These are phyloP conservation scores for Bipolaris oryzae DNA, from an alignment of 2,329 filamentous ascomycete species.

Conservation along the genomic window DNA sequence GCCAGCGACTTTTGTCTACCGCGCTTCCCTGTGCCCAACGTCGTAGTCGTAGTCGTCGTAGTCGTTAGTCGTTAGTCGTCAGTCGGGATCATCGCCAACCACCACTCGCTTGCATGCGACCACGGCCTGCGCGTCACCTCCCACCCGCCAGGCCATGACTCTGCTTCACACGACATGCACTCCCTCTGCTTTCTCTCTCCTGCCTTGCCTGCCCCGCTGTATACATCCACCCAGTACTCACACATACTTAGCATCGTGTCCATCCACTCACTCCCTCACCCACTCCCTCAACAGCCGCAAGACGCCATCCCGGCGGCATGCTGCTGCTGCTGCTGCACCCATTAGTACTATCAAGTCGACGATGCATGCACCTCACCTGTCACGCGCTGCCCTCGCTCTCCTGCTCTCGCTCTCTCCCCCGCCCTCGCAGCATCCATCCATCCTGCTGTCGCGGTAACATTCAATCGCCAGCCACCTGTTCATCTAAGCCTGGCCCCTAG, in stretches of 20 bases:
- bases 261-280: too few species aligned
- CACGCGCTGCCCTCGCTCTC: conserved; percentile 38
- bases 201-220: too few species aligned
- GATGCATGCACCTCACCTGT: conserved; percentile 33
- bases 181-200: too few species aligned
- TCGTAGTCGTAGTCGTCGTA: too few species aligned
- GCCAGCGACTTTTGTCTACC: background rate
- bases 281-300: too few species aligned
- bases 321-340: conserved; percentile 26
- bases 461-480: conserved; percentile 48
- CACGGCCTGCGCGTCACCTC: background rate
- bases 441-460: conserved; percentile 40
- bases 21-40: background rate
- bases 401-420: conserved; percentile 25
- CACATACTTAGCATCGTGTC: too few species aligned
- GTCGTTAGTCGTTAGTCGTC: too few species aligned
- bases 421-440: conserved; percentile 32
- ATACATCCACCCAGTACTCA: too few species aligned
- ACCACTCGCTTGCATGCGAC: background rate
- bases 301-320: background rate
- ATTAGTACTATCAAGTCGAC: conserved; percentile 32
- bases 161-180: too few species aligned
- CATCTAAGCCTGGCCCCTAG: conserved; percentile 33
- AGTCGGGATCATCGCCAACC: too few species aligned
- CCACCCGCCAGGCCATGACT: background rate